Conservation (phyloP, 768 basidiomycete species). For the Suillus alpinus region DNA sequence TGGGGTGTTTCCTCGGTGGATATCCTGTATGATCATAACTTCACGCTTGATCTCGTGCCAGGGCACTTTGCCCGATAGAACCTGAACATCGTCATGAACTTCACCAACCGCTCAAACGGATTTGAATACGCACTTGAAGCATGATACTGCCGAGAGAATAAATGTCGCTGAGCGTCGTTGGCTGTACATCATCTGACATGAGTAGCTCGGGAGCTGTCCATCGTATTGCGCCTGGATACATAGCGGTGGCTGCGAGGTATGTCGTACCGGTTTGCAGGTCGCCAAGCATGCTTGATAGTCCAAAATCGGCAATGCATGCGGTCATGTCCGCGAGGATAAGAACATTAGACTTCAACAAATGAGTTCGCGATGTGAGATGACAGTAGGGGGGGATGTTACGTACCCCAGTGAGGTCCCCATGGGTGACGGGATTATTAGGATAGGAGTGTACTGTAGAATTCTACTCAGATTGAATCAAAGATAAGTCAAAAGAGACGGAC, state of each 20-base stretch:
- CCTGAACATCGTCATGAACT: slow-evolving; percentile 15
- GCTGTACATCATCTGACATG: slow-evolving; percentile 12
- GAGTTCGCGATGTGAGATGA: not conserved
- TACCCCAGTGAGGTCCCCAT: slow-evolving; percentile 27
- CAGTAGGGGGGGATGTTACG: not conserved
- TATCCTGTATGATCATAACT: not conserved
- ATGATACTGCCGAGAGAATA: slow-evolving; percentile 23
- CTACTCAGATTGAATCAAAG: not conserved
- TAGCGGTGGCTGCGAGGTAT: slow-evolving; percentile 27
- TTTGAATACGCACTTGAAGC: slow-evolving; percentile 15
- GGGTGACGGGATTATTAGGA: slow-evolving; percentile 7
- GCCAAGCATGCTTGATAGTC: slow-evolving; percentile 37
- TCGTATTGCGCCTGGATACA: slow-evolving; percentile 36
- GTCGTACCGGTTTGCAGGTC: slow-evolving; percentile 30
- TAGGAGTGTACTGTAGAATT: slow-evolving; percentile 7
- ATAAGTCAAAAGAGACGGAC: not conserved
- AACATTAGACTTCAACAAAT: slow-evolving; percentile 10
- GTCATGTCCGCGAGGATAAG: slow-evolving; percentile 38
- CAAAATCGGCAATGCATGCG: slow-evolving; percentile 41
- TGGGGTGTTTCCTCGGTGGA: not conserved
- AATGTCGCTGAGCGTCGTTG: slow-evolving; percentile 14
- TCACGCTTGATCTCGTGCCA: not conserved
- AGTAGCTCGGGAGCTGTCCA: slow-evolving; percentile 42
- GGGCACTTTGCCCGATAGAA: slow-evolving; percentile 14
- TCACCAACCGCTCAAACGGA: not conserved